These are phyloP conservation scores for Eucalyptus erythrocorys DNA, from an alignment of 345 rosid species.

Conservation along the genomic window DNA sequence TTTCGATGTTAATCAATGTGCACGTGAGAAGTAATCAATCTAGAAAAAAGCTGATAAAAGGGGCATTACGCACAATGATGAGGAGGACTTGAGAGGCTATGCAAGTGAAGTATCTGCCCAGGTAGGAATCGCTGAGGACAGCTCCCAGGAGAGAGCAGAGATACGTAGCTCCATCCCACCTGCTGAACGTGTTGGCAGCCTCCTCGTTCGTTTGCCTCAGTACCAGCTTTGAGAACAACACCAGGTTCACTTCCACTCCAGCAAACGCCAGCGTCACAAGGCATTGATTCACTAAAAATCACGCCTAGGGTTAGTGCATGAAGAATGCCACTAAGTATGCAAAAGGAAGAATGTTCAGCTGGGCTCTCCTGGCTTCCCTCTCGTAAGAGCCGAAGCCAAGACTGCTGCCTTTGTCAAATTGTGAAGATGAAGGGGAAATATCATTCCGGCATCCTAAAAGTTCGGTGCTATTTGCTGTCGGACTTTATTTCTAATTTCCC, in stretches of 20 bases:
- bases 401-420: neutral
- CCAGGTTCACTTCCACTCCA: neutral
- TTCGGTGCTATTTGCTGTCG: rapidly evolving
- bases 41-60: neutral
- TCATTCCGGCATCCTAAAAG: too few relatives aligned
- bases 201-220: neutral
- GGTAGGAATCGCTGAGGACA: conserved; percentile 19
- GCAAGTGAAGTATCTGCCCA: conserved; percentile 25
- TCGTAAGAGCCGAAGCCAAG: neutral
- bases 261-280: neutral
- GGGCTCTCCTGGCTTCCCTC: neutral
- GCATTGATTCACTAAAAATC: neutral
- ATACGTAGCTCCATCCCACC: conserved; percentile 4
- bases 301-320: neutral
- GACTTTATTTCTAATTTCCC: too few relatives aligned
- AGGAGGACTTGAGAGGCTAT: conserved; percentile 16
- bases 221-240: neutral
- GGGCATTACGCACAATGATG: neutral
- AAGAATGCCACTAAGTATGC: neutral
- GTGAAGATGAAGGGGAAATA: too few relatives aligned
- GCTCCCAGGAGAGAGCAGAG: conserved; percentile 29
- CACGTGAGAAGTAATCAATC: neutral
- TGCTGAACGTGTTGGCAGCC: neutral
- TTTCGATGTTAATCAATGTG: neutral
- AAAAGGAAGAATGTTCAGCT: too few relatives aligned